Evolutionary conservation across 1,284 basidiomycete species (phyloP).

Genomic region (Laetiporus sulphureus): DNA sequence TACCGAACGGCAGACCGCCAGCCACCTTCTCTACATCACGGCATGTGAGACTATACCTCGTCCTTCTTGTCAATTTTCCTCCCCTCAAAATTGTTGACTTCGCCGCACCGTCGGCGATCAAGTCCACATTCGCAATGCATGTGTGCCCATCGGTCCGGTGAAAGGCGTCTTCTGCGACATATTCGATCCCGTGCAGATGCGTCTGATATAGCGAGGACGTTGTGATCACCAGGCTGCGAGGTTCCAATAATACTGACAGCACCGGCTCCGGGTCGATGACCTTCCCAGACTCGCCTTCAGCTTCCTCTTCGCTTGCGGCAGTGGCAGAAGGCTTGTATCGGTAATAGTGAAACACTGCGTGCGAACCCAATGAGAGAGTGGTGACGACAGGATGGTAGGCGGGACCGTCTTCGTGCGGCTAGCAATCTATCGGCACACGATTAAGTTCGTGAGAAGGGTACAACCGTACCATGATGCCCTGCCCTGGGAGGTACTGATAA

Average conservation of each 20-base stretch:
- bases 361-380: constrained; percentile 82
- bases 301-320: constrained; percentile 1
- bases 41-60: constrained; percentile 82
- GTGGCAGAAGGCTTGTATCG: constrained; percentile 40
- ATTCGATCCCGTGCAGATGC: constrained; percentile 73
- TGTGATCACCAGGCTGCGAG: constrained; percentile 79
- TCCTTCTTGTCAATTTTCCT: constrained; percentile 46
- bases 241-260: constrained; percentile 73
- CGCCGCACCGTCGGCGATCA: constrained; percentile 36
- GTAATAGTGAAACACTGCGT: constrained; percentile 83
- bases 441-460: constrained; percentile 3
- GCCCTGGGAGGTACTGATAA: constrained; percentile 73
- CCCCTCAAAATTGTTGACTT: constrained; percentile 36
- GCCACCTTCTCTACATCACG: constrained; percentile 70
- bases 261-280: constrained; percentile 59
- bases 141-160: constrained; percentile 8
- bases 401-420: constrained; percentile 93
- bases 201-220: constrained; percentile 58
- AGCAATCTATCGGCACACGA: constrained; percentile 12
- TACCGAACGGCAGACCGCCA: constrained; percentile 16
- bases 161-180: constrained; percentile 42
- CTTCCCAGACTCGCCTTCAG: constrained; percentile 30
- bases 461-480: constrained; percentile 80
- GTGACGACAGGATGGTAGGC: constrained; percentile 86
- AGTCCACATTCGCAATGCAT: constrained; percentile 49